A percentile compares a stretch with the other conserved stretches of the same genome.
These are phyloP conservation scores for Plasmodium coatneyi DNA, from an alignment of 169 alveolate genomes.

Conservation along the genomic window DNA sequence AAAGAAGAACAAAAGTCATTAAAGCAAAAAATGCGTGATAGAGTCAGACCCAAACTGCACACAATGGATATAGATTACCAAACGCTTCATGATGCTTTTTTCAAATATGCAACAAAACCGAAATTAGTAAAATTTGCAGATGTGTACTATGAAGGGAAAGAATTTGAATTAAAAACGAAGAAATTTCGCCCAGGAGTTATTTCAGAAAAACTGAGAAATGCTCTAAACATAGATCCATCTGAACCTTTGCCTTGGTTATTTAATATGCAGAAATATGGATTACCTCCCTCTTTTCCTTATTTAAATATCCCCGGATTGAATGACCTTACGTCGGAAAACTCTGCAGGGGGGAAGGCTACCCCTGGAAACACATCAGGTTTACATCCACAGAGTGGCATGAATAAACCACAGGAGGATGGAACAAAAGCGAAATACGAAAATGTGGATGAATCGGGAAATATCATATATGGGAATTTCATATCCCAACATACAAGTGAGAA, in stretches of 20 bases:
- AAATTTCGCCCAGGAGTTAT: constrained; percentile 96
- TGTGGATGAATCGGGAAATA: constrained; percentile 85
- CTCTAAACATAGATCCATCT: constrained; percentile 96
- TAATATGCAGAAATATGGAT: constrained; percentile 98
- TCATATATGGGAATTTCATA: constrained; percentile 78
- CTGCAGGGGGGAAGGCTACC: constrained; percentile 43
- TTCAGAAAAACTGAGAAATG: constrained; percentile 94
- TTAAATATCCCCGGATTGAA: constrained; percentile 96
- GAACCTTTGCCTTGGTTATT: constrained; percentile 98
- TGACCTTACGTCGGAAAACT: constrained; percentile 91
- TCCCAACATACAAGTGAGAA: constrained; percentile 69
- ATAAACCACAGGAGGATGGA: background rate
- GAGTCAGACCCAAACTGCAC: constrained; percentile 97
- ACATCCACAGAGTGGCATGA: background rate
- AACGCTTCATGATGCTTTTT: constrained; percentile 98
- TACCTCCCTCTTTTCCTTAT: constrained; percentile 99
- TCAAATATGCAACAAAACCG: constrained; percentile 97
- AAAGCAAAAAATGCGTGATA: constrained; percentile 96
- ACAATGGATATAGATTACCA: constrained; percentile 96
- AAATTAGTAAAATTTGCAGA: constrained; percentile 96
- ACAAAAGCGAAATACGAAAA: constrained; percentile 79
- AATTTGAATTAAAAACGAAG: constrained; percentile 93
- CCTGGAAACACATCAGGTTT: background rate
- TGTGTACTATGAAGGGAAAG: constrained; percentile 98
- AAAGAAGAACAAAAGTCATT: constrained; percentile 95